Base-by-base conservation (phyloP, 768 basidiomycete species). In the Mycena epipterygia region DNA sequence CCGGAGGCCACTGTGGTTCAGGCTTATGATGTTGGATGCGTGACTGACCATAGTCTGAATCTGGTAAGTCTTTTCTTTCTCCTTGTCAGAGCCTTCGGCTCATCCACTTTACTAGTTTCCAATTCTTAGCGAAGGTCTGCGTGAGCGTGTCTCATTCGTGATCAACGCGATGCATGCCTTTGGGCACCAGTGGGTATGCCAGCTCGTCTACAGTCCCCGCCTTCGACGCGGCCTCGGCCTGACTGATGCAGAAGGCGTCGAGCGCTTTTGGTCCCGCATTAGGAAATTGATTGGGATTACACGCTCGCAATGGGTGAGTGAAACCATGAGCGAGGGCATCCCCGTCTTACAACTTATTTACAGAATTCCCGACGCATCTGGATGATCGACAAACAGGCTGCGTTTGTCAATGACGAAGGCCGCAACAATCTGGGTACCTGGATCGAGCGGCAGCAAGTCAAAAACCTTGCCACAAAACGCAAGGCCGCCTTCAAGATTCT, bases 11-110 rank as follows among this genome's bases (percentile, higher is more conserved):
- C 77, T 1, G 72, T 82, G 7, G 58, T 71, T 0, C 73, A 75
- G 4, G 56, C 79, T 0, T 83, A 83, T 46, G 80, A 86, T 65
- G 73, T 83, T 14, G 79, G 79, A 0, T 85, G 84, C 68, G 79
- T 81, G 1, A 21, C 33, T 2, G 69, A 80, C n/a, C 70, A 75
- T 9, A 68, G 57, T 25, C 14, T 76, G 3, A 14, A 64, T 1
- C 35, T 71, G 44, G 79, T 80, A 60, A 51, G 75, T 70, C 21
- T 30, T 55, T 39, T 53, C 19, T 42, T 29, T 13, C 12, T 33
- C 12, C 17, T 16, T n/a, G n/a, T 46, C 39, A 42, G 3, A 9
- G 37, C 33, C 32, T 60, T 39, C 37, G 6, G 42, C 25, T 25
- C 25, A 25, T 39, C 14, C 25, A 30, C 79, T 79, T 76, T 46